phyloP scores from a whole-genome alignment of 1,284 basidiomycete species.

The Boletus sp. region DNA sequence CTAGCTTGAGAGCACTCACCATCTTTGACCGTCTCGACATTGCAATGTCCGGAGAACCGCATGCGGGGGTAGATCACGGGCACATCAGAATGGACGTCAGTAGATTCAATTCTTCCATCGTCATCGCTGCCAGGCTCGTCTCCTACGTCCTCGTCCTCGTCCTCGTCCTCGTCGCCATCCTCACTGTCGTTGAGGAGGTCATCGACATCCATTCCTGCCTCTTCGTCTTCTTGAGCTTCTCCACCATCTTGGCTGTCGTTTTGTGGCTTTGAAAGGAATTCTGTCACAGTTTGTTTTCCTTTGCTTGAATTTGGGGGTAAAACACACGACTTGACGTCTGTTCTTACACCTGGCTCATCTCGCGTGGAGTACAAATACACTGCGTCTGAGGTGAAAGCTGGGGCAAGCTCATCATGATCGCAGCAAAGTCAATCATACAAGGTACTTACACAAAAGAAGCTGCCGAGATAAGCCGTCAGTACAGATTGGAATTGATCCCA shows the following conservation, averaged over 20 bases:
- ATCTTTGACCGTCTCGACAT: slow-evolving; percentile 90
- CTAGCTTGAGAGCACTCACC: slow-evolving; percentile 52
- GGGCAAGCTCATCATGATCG: slow-evolving; percentile 16
- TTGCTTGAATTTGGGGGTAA: slow-evolving; percentile 29
- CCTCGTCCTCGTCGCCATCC: slow-evolving; percentile 27
- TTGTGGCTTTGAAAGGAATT: not conserved
- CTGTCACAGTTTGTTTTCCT: not conserved
- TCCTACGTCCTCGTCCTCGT: slow-evolving; percentile 24
- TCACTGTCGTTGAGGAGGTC: slow-evolving; percentile 24
- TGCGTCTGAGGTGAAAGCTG: slow-evolving; percentile 80
- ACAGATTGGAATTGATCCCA: not conserved
- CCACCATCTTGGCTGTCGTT: slow-evolving; percentile 2
- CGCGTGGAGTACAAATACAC: slow-evolving; percentile 82
- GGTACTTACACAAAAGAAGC: slow-evolving; percentile 37
- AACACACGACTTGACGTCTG: slow-evolving; percentile 17
- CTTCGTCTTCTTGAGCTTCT: slow-evolving; percentile 24
- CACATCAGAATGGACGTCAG: slow-evolving; percentile 43
- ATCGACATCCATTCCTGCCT: slow-evolving; percentile 32
- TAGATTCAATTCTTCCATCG: slow-evolving; percentile 30
- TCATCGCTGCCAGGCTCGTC: slow-evolving; percentile 41
- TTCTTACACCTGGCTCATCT: slow-evolving; percentile 54
- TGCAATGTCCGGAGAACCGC: slow-evolving; percentile 76
- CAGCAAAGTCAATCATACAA: slow-evolving; percentile 3
- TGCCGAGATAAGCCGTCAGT: slow-evolving; percentile 21
- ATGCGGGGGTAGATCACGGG: slow-evolving; percentile 72